Evolutionary conservation across 2,329 filamentous ascomycete genomes (phyloP).

Genomic region (Fusarium siculi): DNA sequence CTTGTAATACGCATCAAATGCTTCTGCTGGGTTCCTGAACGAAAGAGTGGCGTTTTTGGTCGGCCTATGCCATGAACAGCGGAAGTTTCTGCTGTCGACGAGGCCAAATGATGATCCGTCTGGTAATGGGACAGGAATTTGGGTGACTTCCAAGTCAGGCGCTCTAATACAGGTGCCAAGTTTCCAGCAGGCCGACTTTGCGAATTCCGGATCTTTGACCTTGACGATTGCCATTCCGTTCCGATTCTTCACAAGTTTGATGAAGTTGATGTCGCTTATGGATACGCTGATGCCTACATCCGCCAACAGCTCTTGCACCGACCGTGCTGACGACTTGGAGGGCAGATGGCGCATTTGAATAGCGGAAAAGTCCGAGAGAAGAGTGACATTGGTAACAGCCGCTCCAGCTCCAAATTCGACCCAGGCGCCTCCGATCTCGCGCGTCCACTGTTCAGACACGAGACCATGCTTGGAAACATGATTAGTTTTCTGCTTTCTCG

Average conservation of each 20-base stretch:
- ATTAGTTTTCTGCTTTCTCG: background rate
- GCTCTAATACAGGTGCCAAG: background rate
- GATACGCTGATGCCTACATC: background rate
- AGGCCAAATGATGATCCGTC: constrained; percentile 42
- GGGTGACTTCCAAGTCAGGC: background rate
- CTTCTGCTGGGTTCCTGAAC: constrained; percentile 39
- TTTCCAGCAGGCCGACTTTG: background rate
- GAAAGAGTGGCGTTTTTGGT: constrained; percentile 44
- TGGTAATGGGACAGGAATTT: constrained; percentile 31
- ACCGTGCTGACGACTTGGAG: constrained; percentile 6
- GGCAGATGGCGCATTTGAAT: constrained; percentile 48
- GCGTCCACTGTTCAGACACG: background rate
- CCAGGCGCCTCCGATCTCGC: constrained; percentile 42
- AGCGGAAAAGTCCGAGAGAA: constrained; percentile 52
- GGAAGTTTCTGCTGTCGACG: constrained; percentile 50
- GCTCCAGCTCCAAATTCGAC: constrained; percentile 49
- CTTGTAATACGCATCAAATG: constrained; percentile 27
- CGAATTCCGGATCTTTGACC: constrained; percentile 17
- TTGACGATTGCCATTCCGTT: background rate
- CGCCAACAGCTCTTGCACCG: constrained; percentile 37
- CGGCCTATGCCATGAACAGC: constrained; percentile 52
- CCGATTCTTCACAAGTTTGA: background rate
- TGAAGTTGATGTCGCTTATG: background rate
- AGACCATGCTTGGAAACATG: background rate
- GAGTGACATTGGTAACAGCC: constrained; percentile 40